Base-by-base conservation (phyloP, 1,284 basidiomycete genomes). In the Fomitopsis pinicola region DNA sequence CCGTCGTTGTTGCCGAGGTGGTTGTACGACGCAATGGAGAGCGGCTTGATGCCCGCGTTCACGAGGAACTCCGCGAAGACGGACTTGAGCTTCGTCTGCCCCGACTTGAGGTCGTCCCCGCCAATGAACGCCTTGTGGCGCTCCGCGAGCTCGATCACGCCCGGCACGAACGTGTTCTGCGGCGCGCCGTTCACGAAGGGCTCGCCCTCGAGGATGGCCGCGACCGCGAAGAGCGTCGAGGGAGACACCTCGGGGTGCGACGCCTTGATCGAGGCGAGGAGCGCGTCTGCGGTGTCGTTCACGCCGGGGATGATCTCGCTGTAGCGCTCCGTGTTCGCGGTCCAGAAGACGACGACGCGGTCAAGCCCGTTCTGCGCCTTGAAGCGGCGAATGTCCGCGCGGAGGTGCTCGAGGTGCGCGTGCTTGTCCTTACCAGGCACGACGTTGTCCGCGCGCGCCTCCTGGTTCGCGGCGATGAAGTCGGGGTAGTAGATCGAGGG, bases 1-100 rank as follows among this genome's bases (percentile, higher is more conserved):
- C 95, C 96, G 73, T 98, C 96, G 75, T 98, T 98, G 85, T 98
- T 98, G 45, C 97, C 97, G 58, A 99, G 87, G 77, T 99, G 97
- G 84, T 98, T 99, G 85, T 99, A 99, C 36, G 92, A 95, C 30
- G 95, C 91, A 69, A 98, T 97, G 63, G 92, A 94, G 73, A 97
- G 86, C 35, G 96, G 96, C 82, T 98, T 98, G 85, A 98, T 98
- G 68, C 97, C 97, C 9, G 96, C 95, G 76, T 98, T 98, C 75
- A 98, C 96, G 67, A 99, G 87, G 85, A 97, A 98, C 81, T 99
- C 97, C 64, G 95, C 94, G 55, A 98, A 82, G 55, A 97, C 96
- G 45, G 91, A 94, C 84, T 97, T 95, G 78, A 95, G 89, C 78
- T 95, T 95, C 65, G 92, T 95, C 81, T 95, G 93, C 33, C 92